Conservation (phyloP, 2,329 filamentous ascomycete species). For the Pseudodiploospora longispora region DNA sequence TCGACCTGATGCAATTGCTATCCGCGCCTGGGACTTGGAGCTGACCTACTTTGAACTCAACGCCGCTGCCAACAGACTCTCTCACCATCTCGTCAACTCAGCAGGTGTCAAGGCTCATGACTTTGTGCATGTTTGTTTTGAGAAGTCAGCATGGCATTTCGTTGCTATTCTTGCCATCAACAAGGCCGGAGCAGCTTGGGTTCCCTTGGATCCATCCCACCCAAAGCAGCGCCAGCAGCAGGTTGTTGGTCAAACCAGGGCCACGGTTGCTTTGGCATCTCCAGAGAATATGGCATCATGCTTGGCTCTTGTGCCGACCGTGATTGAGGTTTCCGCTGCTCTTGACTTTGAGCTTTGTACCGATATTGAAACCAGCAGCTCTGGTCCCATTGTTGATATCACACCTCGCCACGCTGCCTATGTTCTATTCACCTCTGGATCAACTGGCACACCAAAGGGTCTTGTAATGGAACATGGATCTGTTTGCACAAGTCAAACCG, state of each 20-base stretch:
- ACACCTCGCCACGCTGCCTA: conserved; percentile 4
- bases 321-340: conserved; percentile 5
- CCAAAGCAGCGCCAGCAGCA: conserved; percentile 8
- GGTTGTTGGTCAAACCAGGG: conserved; percentile 5
- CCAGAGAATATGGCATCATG: conserved; percentile 13
- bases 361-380: neutral
- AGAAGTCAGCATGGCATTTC: conserved; percentile 7
- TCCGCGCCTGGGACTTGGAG: neutral
- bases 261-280: conserved; percentile 4
- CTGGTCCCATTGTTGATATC: neutral
- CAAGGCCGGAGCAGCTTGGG: conserved; percentile 12
- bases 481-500: neutral
- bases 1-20: neutral
- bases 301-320: conserved; percentile 3
- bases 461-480: conserved; percentile 5
- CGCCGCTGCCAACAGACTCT: neutral
- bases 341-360: conserved; percentile 5
- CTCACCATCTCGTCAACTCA: neutral
- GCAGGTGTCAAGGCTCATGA: conserved; percentile 17
- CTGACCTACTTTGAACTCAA: neutral
- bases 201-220: conserved; percentile 11
- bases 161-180: conserved; percentile 4
- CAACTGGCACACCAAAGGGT: conserved; percentile 5
- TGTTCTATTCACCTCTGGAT: conserved; percentile 5
- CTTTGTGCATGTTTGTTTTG: conserved; percentile 2